These are phyloP conservation scores for Triticum dicoccoides DNA, from an alignment of 176 grass and related monocot genomes.

Conservation along the genomic window DNA sequence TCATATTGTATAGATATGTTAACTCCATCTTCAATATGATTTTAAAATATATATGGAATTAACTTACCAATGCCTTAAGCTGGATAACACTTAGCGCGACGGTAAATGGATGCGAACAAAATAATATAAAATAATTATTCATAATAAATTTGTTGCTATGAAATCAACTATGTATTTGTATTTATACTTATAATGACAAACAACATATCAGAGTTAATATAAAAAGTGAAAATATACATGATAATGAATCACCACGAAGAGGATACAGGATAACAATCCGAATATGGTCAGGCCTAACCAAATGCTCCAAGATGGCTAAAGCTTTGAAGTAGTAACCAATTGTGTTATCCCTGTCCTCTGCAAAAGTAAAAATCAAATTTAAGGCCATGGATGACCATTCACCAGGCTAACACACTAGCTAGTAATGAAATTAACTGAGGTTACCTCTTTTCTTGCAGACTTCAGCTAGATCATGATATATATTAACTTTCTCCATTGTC, in stretches of 20 bases:
- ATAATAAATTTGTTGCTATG: no score
- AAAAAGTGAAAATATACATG: no score
- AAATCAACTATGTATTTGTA: no score
- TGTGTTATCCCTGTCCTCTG: constrained; percentile 83
- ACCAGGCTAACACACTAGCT: neutral
- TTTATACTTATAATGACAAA: no score
- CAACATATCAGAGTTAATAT: no score
- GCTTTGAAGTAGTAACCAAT: constrained; percentile 74
- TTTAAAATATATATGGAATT: no score
- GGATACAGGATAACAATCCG: constrained; percentile 81
- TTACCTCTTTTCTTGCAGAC: constrained; percentile 85
- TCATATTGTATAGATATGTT: no score
- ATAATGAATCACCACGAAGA: neutral
- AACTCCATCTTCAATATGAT: no score
- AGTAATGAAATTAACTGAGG: neutral
- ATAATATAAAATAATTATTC: no score
- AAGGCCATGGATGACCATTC: neutral
- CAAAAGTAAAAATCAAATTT: constrained; percentile 28
- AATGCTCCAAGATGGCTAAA: constrained; percentile 61
- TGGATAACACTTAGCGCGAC: no score
- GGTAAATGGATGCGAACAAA: no score
- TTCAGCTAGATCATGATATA: constrained; percentile 71
- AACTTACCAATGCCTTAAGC: no score
- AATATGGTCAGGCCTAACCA: constrained; percentile 68
- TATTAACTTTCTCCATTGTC: constrained; percentile 67